Conservation (phyloP, 257 asterid species). For the Euphrasia confusa region DNA sequence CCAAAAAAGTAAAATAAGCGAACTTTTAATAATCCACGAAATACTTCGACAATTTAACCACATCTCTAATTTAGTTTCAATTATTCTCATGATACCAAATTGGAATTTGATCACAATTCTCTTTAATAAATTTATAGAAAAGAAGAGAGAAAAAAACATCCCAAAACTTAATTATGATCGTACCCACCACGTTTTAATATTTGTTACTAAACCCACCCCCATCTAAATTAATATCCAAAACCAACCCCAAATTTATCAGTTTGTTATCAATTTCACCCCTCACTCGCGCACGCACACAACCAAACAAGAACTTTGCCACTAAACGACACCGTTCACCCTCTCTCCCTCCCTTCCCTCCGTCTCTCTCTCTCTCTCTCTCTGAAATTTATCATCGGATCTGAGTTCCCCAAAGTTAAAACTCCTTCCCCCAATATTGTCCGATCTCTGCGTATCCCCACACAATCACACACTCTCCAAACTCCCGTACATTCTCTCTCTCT, state of each 20-base stretch:
- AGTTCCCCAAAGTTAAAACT: constrained; percentile 34
- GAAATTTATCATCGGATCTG: constrained; percentile 50
- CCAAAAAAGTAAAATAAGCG: too few species aligned
- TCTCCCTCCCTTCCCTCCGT: constrained; percentile 4
- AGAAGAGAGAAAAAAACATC: background rate
- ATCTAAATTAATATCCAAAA: constrained; percentile 1
- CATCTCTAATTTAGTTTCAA: too few species aligned
- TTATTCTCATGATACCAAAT: too few species aligned
- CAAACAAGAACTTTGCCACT: constrained; percentile 28
- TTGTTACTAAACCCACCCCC: background rate
- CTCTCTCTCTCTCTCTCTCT: constrained; percentile 27
- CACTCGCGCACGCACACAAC: background rate
- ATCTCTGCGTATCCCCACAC: constrained; percentile 41
- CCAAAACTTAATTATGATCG: background rate
- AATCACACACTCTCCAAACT: constrained; percentile 18
- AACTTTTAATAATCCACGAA: too few species aligned
- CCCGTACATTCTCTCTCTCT: constrained; percentile 8
- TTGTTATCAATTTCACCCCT: constrained; percentile 7
- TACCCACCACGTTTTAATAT: background rate
- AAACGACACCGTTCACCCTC: constrained; percentile 27
- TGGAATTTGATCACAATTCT: too few species aligned
- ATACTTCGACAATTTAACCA: too few species aligned
- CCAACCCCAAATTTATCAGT: constrained; percentile 10
- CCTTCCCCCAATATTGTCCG: constrained; percentile 37
- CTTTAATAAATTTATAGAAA: background rate